These are phyloP conservation scores for Verruconis gallopava DNA, from an alignment of 2,329 filamentous ascomycete species.

Conservation along the genomic window DNA sequence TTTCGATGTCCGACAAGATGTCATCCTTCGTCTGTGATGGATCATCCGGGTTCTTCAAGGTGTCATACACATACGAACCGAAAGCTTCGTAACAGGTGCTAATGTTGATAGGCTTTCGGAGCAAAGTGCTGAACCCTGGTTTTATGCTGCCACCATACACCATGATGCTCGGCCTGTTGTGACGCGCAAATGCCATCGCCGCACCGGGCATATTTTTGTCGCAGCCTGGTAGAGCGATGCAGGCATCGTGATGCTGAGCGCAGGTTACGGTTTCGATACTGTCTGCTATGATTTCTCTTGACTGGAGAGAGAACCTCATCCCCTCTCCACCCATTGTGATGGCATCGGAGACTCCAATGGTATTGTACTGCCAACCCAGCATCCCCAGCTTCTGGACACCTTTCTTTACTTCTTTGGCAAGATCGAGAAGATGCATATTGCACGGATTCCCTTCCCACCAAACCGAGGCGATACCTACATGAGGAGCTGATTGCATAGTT, in stretches of 20 bases:
- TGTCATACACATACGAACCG: conserved; percentile 69
- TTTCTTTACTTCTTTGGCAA: conserved; percentile 78
- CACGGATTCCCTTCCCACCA: conserved; percentile 99
- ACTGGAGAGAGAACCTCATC: conserved; percentile 88
- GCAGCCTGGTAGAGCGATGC: conserved; percentile 84
- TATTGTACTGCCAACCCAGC: conserved; percentile 92
- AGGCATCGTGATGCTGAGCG: conserved; percentile 85
- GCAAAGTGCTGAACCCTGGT: conserved; percentile 66
- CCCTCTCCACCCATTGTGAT: conserved; percentile 95
- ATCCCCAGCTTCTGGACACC: conserved; percentile 70
- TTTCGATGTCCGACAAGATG: conserved; percentile 72
- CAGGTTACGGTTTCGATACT: conserved; percentile 88
- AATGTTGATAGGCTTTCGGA: conserved; percentile 74
- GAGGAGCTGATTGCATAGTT: conserved; percentile 79
- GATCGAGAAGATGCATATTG: conserved; percentile 66
- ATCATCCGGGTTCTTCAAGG: conserved; percentile 55
- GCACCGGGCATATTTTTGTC: conserved; percentile 98
- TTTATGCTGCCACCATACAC: conserved; percentile 88
- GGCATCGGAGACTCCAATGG: conserved; percentile 76
- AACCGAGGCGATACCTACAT: conserved; percentile 80
- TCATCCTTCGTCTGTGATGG: conserved; percentile 58
- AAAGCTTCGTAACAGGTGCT: conserved; percentile 78
- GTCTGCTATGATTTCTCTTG: conserved; percentile 84
- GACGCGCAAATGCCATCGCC: conserved; percentile 78
- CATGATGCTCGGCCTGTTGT: conserved; percentile 89